Conservation (phyloP, 306 rosid genomes). For the Lathyrus tuberosus region DNA sequence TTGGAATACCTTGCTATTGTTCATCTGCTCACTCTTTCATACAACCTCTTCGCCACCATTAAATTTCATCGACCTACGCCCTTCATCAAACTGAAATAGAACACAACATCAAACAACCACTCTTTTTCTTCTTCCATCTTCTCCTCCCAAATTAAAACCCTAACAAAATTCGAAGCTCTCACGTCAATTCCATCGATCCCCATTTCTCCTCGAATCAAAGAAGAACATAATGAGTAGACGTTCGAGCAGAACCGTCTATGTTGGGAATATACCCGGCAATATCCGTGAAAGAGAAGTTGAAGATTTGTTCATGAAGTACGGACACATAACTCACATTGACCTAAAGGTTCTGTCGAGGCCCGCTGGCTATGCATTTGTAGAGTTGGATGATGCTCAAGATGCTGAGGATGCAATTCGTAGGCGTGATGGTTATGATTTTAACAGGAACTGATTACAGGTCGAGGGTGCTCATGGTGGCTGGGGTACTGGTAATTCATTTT, state of each 20-base stretch:
- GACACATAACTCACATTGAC: slow-evolving; percentile 87
- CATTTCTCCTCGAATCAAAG: slow-evolving; percentile 42
- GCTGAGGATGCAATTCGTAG: slow-evolving; percentile 98
- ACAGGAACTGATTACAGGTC: slow-evolving; percentile 95
- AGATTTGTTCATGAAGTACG: slow-evolving; percentile 92
- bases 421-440: slow-evolving; percentile 99
- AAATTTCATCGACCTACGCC: no score
- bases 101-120: no score
- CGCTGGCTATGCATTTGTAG: slow-evolving; percentile 98
- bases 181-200: slow-evolving; percentile 32
- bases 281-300: slow-evolving; percentile 99
- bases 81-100: no score
- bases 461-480: slow-evolving; percentile 98
- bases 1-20: no score
- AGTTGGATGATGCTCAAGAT: slow-evolving; percentile 97
- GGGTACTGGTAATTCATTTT: slow-evolving; percentile 72
- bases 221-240: slow-evolving; percentile 80
- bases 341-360: slow-evolving; percentile 99
- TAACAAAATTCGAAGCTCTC: slow-evolving; percentile 29
- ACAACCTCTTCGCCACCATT: no score
- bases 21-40: no score
- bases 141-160: slow-evolving; percentile 40
- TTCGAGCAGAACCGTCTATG: slow-evolving; percentile 87
- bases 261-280: slow-evolving; percentile 97
- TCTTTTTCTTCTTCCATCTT: no score